Evolutionary conservation across 106 monocot genomes (phyloP), one percentile per base, ranked within the genome.

Genomic region (Dioscorea alata): DNA sequence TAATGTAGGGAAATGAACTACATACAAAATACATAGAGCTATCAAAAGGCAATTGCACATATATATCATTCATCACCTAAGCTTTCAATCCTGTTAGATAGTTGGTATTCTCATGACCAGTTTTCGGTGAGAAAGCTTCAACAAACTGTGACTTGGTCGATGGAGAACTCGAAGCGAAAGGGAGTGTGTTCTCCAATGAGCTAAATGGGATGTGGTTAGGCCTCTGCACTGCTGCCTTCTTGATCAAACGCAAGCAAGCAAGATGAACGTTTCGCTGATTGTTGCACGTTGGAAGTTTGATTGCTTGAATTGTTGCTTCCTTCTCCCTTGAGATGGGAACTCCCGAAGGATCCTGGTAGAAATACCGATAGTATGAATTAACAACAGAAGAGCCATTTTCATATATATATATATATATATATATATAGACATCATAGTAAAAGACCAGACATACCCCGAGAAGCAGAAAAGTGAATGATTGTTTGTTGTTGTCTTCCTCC

Each of bases 281-380:
- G 75, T 85, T 94, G 81, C 79, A 90, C 50, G 69, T 52, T 1
- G 94, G 94, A 12, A 94, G 73, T 62, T 84, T 84, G 76, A 72
- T 79, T 59, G 87, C 83, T 64, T 18, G 69, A 24, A 87, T 53
- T 23, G 69, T 32, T 18, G 69, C 67, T 75, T 94, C 94, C 60
- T 77, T 88, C 18, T 91, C 88, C 61, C 33, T 88, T 13, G 59
- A 52, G 8, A 88, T 83, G 19, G 94, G 85, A 73, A 79, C 83
- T 50, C 91, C 94, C 15, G 78, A 64, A 28, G 94, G 94, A 83
- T 94, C 94, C 94, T 94, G 59, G 63, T 12, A 57, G n/a, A 42
- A 42, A 42, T 42, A 42, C 42, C 6, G 10, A 10, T 10, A 34
- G 34, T 3, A 34, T 3, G 3, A 3, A 10, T 42, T 42, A 42